phyloP scores from a whole-genome alignment of 2,329 filamentous ascomycete species.

The Arthrobotrys iridis region DNA sequence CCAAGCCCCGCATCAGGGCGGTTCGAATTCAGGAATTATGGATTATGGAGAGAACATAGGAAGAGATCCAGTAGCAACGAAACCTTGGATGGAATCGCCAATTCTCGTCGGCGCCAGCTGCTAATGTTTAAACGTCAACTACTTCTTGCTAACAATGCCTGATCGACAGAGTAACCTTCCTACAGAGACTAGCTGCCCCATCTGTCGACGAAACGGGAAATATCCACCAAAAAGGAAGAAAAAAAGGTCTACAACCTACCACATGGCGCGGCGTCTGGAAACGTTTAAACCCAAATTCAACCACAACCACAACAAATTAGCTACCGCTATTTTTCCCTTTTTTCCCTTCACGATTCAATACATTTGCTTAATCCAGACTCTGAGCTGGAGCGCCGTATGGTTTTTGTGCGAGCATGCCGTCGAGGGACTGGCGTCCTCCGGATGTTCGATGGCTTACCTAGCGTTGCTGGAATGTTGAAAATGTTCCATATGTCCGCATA shows the following conservation, averaged over 20 bases:
- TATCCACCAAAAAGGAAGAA: neutral
- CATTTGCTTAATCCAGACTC: neutral
- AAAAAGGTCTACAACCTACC: too few species aligned
- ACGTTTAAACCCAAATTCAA: slow-evolving; percentile 36
- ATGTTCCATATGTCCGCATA: neutral
- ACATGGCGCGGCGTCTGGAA: too few species aligned
- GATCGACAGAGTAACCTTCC: slow-evolving; percentile 19
- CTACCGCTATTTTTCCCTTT: neutral
- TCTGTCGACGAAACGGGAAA: slow-evolving; percentile 11
- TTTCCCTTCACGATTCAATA: too few species aligned
- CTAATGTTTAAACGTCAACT: neutral
- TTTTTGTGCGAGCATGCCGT: too few species aligned
- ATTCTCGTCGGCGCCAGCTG: neutral
- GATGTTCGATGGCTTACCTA: too few species aligned
- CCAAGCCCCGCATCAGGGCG: neutral
- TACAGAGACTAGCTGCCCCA: slow-evolving; percentile 6
- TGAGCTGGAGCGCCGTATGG: too few species aligned
- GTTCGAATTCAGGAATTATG: too few species aligned
- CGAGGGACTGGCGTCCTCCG: too few species aligned
- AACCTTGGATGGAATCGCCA: neutral
- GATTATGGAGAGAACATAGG: too few species aligned
- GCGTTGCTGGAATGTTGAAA: too few species aligned
- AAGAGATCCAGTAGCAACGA: neutral
- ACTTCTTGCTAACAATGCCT: neutral
- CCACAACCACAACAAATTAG: slow-evolving; percentile 10